A percentile compares a stretch with the other conserved stretches of the same genome.
Evolutionary conservation across 2,329 filamentous ascomycete genomes (phyloP).

Genomic region (Aureobasidium vineae): DNA sequence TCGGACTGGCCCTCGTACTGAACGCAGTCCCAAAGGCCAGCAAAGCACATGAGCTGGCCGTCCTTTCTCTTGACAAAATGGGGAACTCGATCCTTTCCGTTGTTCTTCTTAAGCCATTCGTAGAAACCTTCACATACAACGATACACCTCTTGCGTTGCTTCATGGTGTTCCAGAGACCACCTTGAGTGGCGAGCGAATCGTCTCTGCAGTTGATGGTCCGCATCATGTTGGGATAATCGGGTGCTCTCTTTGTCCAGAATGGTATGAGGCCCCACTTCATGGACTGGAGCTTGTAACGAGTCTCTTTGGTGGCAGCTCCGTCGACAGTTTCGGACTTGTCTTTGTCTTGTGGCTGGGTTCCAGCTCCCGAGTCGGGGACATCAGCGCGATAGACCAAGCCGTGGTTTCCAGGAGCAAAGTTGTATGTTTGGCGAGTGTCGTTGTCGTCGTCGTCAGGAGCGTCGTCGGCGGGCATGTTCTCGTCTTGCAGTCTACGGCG

Average conservation of each 20-base stretch:
- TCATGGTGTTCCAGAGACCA: constrained; percentile 92
- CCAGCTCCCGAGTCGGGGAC: constrained; percentile 59
- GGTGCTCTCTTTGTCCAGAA: constrained; percentile 89
- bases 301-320: constrained; percentile 40
- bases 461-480: constrained; percentile 65
- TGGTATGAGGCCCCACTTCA: constrained; percentile 95
- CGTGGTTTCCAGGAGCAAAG: constrained; percentile 83
- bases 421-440: constrained; percentile 77
- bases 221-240: constrained; percentile 72
- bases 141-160: constrained; percentile 81
- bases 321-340: constrained; percentile 30
- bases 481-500: constrained; percentile 70
- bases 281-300: constrained; percentile 80
- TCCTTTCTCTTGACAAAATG: constrained; percentile 82
- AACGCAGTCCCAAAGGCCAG: constrained; percentile 88
- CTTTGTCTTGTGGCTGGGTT: constrained; percentile 24
- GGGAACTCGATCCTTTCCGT: constrained; percentile 75
- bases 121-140: constrained; percentile 91
- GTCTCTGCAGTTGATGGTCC: constrained; percentile 92
- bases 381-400: constrained; percentile 80
- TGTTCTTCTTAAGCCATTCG: constrained; percentile 85
- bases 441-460: constrained; percentile 73
- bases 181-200: constrained; percentile 74
- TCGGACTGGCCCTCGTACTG: constrained; percentile 69
- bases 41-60: constrained; percentile 80